Evolutionary conservation across 208 protist genomes (phyloP).

Genomic region (Crithidia mellificae): DNA sequence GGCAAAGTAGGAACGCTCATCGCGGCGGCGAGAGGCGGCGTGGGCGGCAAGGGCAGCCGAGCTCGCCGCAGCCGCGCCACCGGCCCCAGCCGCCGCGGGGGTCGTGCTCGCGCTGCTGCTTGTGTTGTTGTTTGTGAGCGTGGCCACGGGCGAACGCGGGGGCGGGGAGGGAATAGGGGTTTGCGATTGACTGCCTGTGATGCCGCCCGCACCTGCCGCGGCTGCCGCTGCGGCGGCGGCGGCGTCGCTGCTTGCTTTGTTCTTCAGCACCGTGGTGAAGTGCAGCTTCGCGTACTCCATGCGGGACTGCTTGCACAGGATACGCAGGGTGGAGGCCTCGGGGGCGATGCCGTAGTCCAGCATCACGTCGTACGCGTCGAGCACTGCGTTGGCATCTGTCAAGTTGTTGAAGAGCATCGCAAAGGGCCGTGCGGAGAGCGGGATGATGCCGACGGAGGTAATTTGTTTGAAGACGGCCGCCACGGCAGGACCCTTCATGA

Average conservation of each 20-base stretch:
- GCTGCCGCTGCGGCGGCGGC: too few relatives aligned
- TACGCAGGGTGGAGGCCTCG: slow-evolving; percentile 72
- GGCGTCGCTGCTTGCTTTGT: slow-evolving; percentile 13
- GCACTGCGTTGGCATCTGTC: slow-evolving; percentile 39
- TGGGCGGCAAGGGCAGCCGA: slow-evolving; percentile 13
- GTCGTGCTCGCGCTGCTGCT: too few relatives aligned
- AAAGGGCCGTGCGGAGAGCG: slow-evolving; percentile 76
- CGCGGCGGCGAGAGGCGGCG: slow-evolving; percentile 41
- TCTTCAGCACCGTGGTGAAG: slow-evolving; percentile 55
- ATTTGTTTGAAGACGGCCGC: slow-evolving; percentile 66
- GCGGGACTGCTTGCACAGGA: slow-evolving; percentile 80
- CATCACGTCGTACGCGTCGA: slow-evolving; percentile 90
- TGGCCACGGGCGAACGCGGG: slow-evolving; percentile 19
- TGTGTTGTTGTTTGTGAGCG: not conserved
- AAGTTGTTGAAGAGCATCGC: slow-evolving; percentile 83
- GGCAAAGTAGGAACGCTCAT: slow-evolving; percentile 76
- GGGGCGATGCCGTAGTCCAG: slow-evolving; percentile 85
- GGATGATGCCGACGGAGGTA: slow-evolving; percentile 57
- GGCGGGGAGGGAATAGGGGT: slow-evolving; percentile 22
- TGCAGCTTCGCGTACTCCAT: slow-evolving; percentile 68
- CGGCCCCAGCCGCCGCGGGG: too few relatives aligned
- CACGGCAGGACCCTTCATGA: slow-evolving; percentile 73
- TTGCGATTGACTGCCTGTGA: slow-evolving; percentile 11
- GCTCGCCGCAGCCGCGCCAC: not conserved
- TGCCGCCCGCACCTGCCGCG: too few relatives aligned